Base-by-base conservation (phyloP, 2,329 filamentous ascomycete genomes). In the Cladosporium colombiae region DNA sequence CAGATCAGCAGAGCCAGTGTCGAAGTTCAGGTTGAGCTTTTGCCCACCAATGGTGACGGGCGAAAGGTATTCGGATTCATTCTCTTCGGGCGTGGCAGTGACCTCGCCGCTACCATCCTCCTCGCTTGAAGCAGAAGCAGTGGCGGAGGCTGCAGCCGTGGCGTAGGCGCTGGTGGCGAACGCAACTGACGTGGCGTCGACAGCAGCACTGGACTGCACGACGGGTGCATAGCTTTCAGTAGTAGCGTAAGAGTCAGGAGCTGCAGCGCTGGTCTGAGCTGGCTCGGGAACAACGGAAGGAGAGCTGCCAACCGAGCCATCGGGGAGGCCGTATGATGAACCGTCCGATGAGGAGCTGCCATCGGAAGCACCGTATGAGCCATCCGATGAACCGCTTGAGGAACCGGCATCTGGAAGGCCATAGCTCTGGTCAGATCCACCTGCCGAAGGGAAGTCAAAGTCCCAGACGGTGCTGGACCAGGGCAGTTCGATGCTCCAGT, bases 1-100 rank as follows among this genome's bases (percentile, higher is more conserved):
- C 80, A 91, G 82, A 76, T 92, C 90, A 14, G 89, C 85, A 1
- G 89, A 91, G 65, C 90, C 90, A n/a, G 88, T 89, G 77, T 92
- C 90, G 74, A 92, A 91, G 75, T 91, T 86, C 74, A 92, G 79
- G 73, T 88, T 86, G 65, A 92, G 72, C 5, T 82, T 84, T 78
- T 92, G 89, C 5, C 87, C 88, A 67, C 90, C 90, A 68, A 92
- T 85, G n/a, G 75, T 83, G 62, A 92, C 87, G 0, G 88, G 88
- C 0, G 88, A 85, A 14, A 93, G 83, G 72, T 91, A 93, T 66
- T 91, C 87, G 57, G 85, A 82, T 72, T 91, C 90, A 70, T 88
- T 86, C 53, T 84, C 78, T 68, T 88, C 86, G 14, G 89, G 87
- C 31, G 85, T 88, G 62, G 89, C 88, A 33, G 85, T 80, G 62